Conservation (phyloP, 2,329 filamentous ascomycete genomes). For the Didymella keratinophila region DNA sequence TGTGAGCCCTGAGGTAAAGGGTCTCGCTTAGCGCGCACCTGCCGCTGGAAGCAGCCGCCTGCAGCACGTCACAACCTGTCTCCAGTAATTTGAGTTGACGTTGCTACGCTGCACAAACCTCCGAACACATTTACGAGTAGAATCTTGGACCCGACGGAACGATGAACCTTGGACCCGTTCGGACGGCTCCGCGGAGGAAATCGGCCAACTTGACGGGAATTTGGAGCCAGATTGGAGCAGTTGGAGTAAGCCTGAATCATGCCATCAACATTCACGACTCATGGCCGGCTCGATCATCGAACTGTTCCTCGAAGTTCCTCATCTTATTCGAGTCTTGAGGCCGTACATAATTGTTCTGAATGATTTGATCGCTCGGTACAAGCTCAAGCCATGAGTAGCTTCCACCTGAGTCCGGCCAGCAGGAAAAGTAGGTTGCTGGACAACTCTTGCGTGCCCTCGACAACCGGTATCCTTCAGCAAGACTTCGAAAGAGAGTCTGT, state of each 20-base stretch:
- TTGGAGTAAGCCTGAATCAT: slow-evolving; percentile 1
- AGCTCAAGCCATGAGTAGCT: not conserved
- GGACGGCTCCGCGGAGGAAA: slow-evolving; percentile 2
- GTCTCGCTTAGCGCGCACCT: not conserved
- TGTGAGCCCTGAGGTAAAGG: not conserved
- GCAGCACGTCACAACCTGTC: not conserved
- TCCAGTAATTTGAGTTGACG: not conserved
- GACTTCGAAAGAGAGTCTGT: not conserved
- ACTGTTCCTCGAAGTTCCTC: not conserved
- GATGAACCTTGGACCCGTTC: not conserved
- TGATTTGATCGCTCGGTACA: not conserved
- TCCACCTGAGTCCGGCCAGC: not conserved
- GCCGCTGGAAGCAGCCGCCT: not conserved
- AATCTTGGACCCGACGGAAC: not conserved
- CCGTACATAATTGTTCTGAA: not conserved
- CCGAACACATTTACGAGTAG: not conserved
- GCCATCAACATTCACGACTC: not conserved
- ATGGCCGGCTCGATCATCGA: not conserved
- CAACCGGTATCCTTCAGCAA: not conserved
- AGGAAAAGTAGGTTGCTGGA: too few species aligned
- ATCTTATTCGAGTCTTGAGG: not conserved
- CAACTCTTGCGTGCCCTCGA: not conserved
- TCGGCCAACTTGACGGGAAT: slow-evolving; percentile 7
- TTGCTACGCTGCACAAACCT: not conserved
- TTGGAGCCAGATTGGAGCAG: not conserved